Evolutionary conservation across 2,329 filamentous ascomycete genomes (phyloP), one percentile per base, ranked within the genome.

Genomic region (Monilinia aucupariae): DNA sequence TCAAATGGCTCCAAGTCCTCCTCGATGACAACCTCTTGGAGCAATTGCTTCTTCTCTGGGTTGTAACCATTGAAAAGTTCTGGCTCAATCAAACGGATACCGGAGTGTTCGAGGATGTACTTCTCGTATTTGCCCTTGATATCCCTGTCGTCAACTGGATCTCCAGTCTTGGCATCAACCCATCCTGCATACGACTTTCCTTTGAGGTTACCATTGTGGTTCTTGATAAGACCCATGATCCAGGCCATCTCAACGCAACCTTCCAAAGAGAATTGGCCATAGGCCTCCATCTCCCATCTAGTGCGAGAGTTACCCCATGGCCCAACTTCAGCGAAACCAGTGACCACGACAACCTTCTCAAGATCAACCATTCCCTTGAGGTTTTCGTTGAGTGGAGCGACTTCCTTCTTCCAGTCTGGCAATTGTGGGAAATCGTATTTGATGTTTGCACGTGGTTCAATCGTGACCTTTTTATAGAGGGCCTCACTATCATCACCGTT

Each of bases 151-250:
- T 97, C 93, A 34, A 99, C 92, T 9, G 94, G 94, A 64, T 97
- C 93, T 50, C 91, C 91, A 61, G 91, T 88, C 84, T 97, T 97
- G 75, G 86, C 83, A 73, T 99, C 94, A 64, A 99, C 91, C 92
- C 91, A 99, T 70, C 94, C 94, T 69, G 93, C 91, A 79, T 99
- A 97, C 68, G 89, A 89, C 80, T 96, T 89, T 75, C 94, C 94
- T 81, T 99, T 99, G 75, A 99, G 85, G 39, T 88, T 87, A 22
- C 94, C 94, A 71, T 97, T 97, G 81, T 96, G 91, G 77, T 99
- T 96, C 83, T 93, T 97, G 81, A 99, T 97, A 65, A 97, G 86
- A 74, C 94, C 94, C 93, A 97, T 99, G 77, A 99, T 91, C 94
- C 94, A 99, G 39, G 94, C 92, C 94, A 99, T 99, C 78, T 99